Percentiles rank a stretch among this genome's conserved stretches.
These are phyloP conservation scores for Brassica nigra DNA, from an alignment of 345 rosid species.

Conservation along the genomic window DNA sequence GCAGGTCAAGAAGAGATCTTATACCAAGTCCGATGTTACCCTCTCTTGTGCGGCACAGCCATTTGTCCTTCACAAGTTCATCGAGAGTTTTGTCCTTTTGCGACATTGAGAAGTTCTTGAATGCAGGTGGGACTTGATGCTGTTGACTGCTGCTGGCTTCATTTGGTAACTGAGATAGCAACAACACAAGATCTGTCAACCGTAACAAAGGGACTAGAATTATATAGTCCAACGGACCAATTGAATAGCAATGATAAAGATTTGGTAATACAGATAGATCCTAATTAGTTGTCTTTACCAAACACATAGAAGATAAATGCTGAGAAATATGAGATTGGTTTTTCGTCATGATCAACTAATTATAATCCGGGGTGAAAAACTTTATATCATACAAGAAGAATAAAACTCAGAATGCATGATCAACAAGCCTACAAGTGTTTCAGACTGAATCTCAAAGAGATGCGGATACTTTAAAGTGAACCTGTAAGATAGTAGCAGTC, in stretches of 20 bases:
- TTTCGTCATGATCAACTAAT: neutral
- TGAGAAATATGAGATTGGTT: neutral
- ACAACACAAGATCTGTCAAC: constrained; percentile 19
- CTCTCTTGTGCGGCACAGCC: constrained; percentile 67
- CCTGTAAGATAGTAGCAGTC: constrained; percentile 6
- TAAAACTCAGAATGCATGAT: constrained; percentile 16
- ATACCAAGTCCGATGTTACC: constrained; percentile 75
- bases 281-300: neutral
- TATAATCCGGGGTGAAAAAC: neutral
- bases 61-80: constrained; percentile 70
- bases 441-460: neutral
- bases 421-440: neutral
- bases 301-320: neutral
- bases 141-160: constrained; percentile 44
- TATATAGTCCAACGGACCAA: neutral
- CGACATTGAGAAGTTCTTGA: constrained; percentile 75
- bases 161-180: constrained; percentile 44
- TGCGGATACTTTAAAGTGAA: neutral
- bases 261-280: neutral
- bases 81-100: constrained; percentile 82
- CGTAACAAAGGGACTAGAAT: neutral
- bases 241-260: neutral
- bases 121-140: constrained; percentile 59
- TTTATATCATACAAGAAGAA: neutral
- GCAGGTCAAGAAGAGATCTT: constrained; percentile 81